Evolutionary conservation across 1,284 basidiomycete species (phyloP).

Genomic region (Earliella scabrosa): DNA sequence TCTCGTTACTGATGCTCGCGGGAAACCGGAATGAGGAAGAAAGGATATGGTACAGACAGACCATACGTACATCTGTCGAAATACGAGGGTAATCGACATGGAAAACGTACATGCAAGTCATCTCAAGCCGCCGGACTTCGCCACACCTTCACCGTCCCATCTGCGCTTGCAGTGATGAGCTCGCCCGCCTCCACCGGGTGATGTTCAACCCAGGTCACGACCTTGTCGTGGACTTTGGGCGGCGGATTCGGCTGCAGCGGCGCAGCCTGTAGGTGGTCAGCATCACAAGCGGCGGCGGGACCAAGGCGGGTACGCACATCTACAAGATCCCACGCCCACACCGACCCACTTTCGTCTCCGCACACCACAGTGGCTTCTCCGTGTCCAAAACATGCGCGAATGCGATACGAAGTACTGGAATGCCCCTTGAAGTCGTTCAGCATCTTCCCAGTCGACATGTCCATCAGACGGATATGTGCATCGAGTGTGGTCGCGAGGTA

Average conservation of each 20-base stretch:
- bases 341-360: slow-evolving; percentile 87
- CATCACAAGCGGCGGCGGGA: neutral
- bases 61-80: too few relatives aligned
- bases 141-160: slow-evolving; percentile 88
- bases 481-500: slow-evolving; percentile 86
- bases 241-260: slow-evolving; percentile 69
- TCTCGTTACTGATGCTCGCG: too few relatives aligned
- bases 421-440: slow-evolving; percentile 89
- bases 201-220: slow-evolving; percentile 91
- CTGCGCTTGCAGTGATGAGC: slow-evolving; percentile 87
- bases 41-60: too few relatives aligned
- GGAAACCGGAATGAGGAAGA: too few relatives aligned
- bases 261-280: slow-evolving; percentile 55
- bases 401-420: slow-evolving; percentile 74
- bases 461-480: slow-evolving; percentile 85
- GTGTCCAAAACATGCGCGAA: slow-evolving; percentile 82
- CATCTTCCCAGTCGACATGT: slow-evolving; percentile 80
- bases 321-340: slow-evolving; percentile 94
- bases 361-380: slow-evolving; percentile 83
- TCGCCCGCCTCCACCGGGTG: slow-evolving; percentile 83
- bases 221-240: slow-evolving; percentile 77
- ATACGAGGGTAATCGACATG: too few relatives aligned
- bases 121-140: slow-evolving; percentile 37
- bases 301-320: slow-evolving; percentile 59
- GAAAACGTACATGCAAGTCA: neutral